Evolutionary conservation across 805 yeast species (phyloP).

Genomic region (Wickerhamiella australiensis): DNA sequence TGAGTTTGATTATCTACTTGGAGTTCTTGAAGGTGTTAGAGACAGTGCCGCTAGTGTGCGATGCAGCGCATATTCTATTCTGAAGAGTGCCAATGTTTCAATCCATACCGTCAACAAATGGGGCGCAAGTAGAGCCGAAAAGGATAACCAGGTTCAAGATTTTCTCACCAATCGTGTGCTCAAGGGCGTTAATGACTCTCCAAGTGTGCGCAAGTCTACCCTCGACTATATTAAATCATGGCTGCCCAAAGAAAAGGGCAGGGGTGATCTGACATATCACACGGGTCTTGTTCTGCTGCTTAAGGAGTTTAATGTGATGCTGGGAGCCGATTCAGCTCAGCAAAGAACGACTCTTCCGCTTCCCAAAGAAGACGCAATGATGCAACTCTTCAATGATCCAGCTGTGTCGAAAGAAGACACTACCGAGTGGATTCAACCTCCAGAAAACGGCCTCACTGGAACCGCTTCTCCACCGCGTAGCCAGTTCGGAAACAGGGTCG

Average conservation of each 20-base stretch:
- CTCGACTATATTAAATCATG: background rate
- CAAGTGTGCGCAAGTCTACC: background rate
- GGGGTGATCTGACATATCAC: background rate
- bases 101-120: background rate
- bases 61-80: background rate
- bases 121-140: background rate
- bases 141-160: background rate
- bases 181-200: background rate
- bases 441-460: background rate
- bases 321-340: background rate
- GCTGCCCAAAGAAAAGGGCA: background rate
- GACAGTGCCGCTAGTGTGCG: background rate
- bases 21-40: background rate
- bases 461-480: too few species aligned
- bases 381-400: background rate
- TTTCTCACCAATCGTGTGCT: background rate
- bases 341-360: background rate
- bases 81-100: background rate
- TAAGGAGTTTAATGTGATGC: background rate
- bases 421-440: background rate
- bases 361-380: background rate
- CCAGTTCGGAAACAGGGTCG: too few species aligned
- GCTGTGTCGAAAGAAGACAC: background rate
- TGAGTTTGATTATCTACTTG: background rate
- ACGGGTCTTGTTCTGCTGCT: background rate